These are phyloP conservation scores for Neurospora sp. DNA, from an alignment of 495 filamentous ascomycete species.

Conservation along the genomic window DNA sequence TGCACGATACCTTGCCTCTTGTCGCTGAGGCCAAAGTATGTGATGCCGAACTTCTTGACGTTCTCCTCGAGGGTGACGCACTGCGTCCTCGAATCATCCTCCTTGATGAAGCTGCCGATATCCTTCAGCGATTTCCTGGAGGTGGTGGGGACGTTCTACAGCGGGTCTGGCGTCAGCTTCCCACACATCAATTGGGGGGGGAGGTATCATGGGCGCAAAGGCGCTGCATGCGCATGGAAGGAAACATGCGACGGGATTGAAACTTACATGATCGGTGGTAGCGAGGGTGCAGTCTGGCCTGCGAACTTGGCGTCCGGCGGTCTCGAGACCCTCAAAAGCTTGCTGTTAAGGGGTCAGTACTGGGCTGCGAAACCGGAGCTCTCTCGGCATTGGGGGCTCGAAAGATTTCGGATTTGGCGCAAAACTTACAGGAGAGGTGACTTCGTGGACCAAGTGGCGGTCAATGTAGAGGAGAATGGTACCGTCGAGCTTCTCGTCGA, in stretches of 20 bases:
- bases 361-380: neutral
- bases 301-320: conserved; percentile 76
- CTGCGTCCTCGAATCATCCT: conserved; percentile 86
- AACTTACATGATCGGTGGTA: conserved; percentile 89
- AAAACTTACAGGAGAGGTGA: conserved; percentile 72
- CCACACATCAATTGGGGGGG: neutral
- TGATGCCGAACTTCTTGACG: conserved; percentile 90
- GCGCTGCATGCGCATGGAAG: neutral
- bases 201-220: neutral
- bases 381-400: neutral
- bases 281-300: conserved; percentile 93
- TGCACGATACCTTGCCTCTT: conserved; percentile 98
- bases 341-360: conserved; percentile 43
- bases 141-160: conserved; percentile 81
- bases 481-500: conserved; percentile 87
- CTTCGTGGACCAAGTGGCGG: conserved; percentile 94
- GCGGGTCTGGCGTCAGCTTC: conserved; percentile 6
- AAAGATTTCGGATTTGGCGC: neutral
- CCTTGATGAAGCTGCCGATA: conserved; percentile 78
- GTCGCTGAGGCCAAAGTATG: conserved; percentile 94
- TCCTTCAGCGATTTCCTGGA: conserved; percentile 83
- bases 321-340: conserved; percentile 92
- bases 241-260: neutral
- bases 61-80: conserved; percentile 94
- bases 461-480: conserved; percentile 91